A percentile compares a stretch with the other conserved stretches of the same genome.
Conservation (phyloP, 768 basidiomycete genomes). For the Calvatia gigantea region DNA sequence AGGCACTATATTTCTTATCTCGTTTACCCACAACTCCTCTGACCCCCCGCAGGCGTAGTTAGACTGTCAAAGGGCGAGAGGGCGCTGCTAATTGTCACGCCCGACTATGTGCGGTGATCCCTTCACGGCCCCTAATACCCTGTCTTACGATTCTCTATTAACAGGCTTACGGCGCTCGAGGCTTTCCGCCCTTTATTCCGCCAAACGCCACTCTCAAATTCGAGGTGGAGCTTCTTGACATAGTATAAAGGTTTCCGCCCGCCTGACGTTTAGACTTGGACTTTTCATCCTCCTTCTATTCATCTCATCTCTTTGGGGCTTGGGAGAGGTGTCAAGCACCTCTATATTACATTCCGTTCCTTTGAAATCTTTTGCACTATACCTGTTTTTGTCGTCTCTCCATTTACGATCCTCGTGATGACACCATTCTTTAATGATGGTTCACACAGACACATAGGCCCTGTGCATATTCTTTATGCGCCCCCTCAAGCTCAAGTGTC, state of each 20-base stretch:
- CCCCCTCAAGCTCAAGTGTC: not conserved
- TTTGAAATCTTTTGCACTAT: not conserved
- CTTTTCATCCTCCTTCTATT: not conserved
- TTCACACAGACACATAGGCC: not conserved
- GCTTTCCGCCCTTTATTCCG: conserved; percentile 80
- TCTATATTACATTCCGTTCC: not conserved
- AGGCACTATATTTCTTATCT: not conserved
- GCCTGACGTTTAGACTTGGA: not conserved
- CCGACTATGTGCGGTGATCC: conserved; percentile 66
- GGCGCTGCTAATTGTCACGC: conserved; percentile 60
- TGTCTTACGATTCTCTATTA: conserved; percentile 5
- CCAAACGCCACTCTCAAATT: conserved; percentile 72
- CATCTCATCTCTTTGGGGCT: conserved; percentile 3
- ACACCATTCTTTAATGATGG: not conserved
- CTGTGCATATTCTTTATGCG: not conserved
- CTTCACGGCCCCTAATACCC: not conserved
- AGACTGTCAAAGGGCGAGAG: conserved; percentile 77
- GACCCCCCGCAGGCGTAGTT: conserved; percentile 53
- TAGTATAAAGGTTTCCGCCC: not conserved
- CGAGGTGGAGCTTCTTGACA: conserved; percentile 75
- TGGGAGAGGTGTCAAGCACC: conserved; percentile 4
- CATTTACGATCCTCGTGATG: not conserved
- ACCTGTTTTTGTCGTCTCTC: not conserved
- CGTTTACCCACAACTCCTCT: not conserved
- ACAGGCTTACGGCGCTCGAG: conserved; percentile 71